A percentile compares a stretch with the other conserved stretches of the same genome.
phyloP scores from a whole-genome alignment of 345 rosid genomes.

The Pistacia vera region DNA sequence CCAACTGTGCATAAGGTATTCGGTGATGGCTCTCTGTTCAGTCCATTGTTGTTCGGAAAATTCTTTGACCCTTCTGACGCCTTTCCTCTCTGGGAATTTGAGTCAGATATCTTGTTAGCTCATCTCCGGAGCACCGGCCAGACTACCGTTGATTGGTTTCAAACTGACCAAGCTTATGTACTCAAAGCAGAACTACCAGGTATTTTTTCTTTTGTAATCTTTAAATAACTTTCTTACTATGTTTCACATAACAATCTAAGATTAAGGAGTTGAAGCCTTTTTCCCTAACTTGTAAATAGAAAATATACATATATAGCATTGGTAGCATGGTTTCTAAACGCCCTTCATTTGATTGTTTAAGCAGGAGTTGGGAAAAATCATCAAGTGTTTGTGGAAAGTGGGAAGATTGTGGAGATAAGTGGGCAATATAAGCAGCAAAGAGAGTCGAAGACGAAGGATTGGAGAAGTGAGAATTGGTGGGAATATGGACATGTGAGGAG shows the following conservation, averaged over 20 bases:
- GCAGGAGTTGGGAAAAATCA: constrained; percentile 52
- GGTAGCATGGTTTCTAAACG: neutral
- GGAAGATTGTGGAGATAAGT: constrained; percentile 74
- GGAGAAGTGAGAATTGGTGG: constrained; percentile 90
- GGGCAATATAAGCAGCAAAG: constrained; percentile 65
- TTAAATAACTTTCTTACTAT: neutral
- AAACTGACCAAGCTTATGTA: constrained; percentile 70
- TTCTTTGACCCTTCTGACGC: constrained; percentile 95
- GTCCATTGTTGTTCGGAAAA: constrained; percentile 82
- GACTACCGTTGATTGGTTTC: constrained; percentile 72
- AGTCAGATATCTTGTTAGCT: constrained; percentile 56
- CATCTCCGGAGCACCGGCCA: constrained; percentile 62
- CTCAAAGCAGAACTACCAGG: constrained; percentile 82
- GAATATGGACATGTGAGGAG: constrained; percentile 76
- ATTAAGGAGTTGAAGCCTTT: neutral
- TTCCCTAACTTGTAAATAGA: too few species aligned
- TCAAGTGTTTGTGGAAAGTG: constrained; percentile 54
- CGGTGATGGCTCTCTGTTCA: constrained; percentile 81
- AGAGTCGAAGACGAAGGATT: constrained; percentile 51
- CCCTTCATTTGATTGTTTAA: constrained; percentile 23
- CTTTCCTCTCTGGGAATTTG: constrained; percentile 89
- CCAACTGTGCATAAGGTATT: constrained; percentile 55
- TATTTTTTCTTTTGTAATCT: neutral
- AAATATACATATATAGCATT: too few species aligned
- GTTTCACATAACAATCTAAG: neutral